A percentile compares a stretch with the other conserved stretches of the same genome.
Evolutionary conservation across 257 asterid species (phyloP).

Genomic region (Nicotiana tabacum): DNA sequence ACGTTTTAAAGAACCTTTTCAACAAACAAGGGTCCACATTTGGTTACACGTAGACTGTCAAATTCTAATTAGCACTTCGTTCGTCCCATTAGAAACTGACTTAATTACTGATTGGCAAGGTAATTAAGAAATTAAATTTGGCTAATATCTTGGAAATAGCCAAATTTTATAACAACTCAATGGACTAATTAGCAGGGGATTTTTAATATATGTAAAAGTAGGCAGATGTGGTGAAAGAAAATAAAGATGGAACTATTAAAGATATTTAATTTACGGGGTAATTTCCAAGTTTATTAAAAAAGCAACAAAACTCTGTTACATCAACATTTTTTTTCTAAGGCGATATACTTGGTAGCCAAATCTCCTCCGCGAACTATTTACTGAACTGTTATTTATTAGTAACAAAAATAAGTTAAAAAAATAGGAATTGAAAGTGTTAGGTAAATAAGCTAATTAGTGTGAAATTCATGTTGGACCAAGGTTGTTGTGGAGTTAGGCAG

Average conservation of each 20-base stretch:
- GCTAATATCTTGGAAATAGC: too few relatives aligned
- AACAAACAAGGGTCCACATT: neutral
- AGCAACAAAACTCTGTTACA: too few relatives aligned
- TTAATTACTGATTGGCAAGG: neutral
- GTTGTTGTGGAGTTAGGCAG: conserved; percentile 1
- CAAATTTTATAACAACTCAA: too few relatives aligned
- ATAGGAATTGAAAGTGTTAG: neutral
- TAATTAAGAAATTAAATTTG: neutral
- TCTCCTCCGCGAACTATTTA: neutral
- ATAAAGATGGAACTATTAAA: too few relatives aligned
- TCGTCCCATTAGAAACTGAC: neutral
- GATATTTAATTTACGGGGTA: too few relatives aligned
- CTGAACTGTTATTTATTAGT: neutral
- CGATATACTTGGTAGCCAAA: neutral
- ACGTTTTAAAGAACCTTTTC: neutral
- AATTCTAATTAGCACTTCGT: neutral
- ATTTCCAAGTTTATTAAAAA: too few relatives aligned
- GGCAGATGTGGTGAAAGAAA: too few relatives aligned
- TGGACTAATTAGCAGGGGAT: too few relatives aligned
- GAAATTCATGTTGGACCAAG: neutral
- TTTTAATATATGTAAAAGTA: too few relatives aligned
- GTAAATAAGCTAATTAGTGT: neutral
- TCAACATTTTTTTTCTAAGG: neutral
- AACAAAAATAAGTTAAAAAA: neutral
- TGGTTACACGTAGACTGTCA: neutral